Base-by-base conservation (phyloP, 495 filamentous ascomycete genomes). In the Tuber indicum region DNA sequence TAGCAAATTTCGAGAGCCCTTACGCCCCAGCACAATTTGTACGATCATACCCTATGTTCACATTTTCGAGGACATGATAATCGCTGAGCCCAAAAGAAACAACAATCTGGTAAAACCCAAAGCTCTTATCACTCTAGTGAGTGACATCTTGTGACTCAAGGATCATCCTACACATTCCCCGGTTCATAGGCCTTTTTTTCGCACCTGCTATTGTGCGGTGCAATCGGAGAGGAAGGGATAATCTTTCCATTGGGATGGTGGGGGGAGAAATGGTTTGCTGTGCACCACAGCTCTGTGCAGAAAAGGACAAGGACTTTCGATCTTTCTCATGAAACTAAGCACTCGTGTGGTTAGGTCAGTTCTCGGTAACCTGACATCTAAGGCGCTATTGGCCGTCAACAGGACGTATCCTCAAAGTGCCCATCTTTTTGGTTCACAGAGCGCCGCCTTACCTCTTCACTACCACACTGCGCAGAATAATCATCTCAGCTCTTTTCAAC, bases 301-400 rank as follows among this genome's bases (percentile, higher is more conserved):
- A 36, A 32, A 32, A 66, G 14, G n/a, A 36, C 58, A 66, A 36
- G 58, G 14, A 14, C 58, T 32, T 36, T 66, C 14, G 58, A 66
- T 66, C 58, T 26, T 62, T 62, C 58, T 66, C 58, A 14, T 66
- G 58, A 66, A 66, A 66, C 32, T 36, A 66, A 66, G 58, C 58
- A 66, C 58, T 66, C 58, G 12, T 66, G 58, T 66, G 58, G 58
- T 66, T 66, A 66, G 58, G 58, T 36, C 16, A 32, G 58, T 66
- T 12, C 26, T 66, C 58, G 26, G 58, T 36, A 66, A 14, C 58
- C 16, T 66, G 32, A 36, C 26, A 36, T 17, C 58, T 26, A 66
- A 66, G 26, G 26, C 3, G 17, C 14, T 66, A 66, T 66, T 66
- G 58, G 58, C 32, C 26, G 14, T 12, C 26, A 17, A 5, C 14